These are phyloP conservation scores for Trichoderma reesei DNA, from an alignment of 495 filamentous ascomycete species.

Conservation along the genomic window DNA sequence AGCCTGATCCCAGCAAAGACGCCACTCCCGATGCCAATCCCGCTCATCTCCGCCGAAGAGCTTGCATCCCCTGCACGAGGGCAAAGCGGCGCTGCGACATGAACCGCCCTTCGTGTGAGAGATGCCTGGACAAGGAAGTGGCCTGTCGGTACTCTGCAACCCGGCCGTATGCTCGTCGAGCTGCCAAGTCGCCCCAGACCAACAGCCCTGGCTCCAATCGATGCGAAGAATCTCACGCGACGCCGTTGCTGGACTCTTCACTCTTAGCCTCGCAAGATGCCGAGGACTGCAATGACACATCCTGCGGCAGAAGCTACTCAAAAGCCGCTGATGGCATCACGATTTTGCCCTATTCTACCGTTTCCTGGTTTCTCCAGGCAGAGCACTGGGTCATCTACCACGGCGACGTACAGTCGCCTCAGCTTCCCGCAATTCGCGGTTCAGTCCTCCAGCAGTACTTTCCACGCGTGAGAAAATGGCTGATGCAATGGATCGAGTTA, in stretches of 20 bases:
- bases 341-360: not conserved
- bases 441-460: slow-evolving; percentile 12
- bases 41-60: slow-evolving; percentile 8
- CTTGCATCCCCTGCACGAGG: slow-evolving; percentile 16
- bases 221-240: no score
- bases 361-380: slow-evolving; percentile 2
- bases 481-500: slow-evolving; percentile 17
- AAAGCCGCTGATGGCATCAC: not conserved
- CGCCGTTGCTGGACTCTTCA: not conserved
- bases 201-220: no score
- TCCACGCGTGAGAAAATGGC: slow-evolving; percentile 12
- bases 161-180: slow-evolving; percentile 11
- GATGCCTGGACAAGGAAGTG: slow-evolving; percentile 12
- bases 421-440: not conserved
- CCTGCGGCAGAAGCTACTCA: not conserved
- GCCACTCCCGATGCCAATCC: not conserved
- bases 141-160: slow-evolving; percentile 14
- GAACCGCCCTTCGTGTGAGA: slow-evolving; percentile 14
- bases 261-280: not conserved
- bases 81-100: slow-evolving; percentile 20
- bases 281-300: not conserved
- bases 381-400: slow-evolving; percentile 13
- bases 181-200: not conserved
- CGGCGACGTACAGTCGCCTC: not conserved
- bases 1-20: not conserved